Evolutionary conservation across 805 yeast genomes (phyloP), one percentile per base, ranked within the genome.

Genomic region (Wilhelminamyces savonicus): DNA sequence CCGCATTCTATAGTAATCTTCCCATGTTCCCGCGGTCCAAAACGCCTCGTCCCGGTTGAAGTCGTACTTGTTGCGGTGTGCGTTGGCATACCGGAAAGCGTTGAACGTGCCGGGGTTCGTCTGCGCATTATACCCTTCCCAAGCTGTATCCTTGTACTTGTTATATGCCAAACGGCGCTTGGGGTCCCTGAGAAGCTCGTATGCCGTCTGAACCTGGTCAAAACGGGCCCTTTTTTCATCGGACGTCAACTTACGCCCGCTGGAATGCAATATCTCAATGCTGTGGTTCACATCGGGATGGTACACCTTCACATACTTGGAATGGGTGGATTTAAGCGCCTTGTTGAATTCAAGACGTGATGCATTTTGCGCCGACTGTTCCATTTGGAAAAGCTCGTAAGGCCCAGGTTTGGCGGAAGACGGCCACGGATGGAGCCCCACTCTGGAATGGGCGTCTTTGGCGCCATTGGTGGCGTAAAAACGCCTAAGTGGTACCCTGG

Each of bases 231-330:
- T 39, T 35, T 66, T 69, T 32, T 41, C 49, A 10, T 50, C 56
- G 5, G 31, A 41, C 3, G 56, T 50, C 16, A 72, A 50, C 4
- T 38, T 35, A 10, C 41, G 26, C 4, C 69, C 64, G 13, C 45
- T 35, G 23, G 50, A 52, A 7, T 50, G 20, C 8, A 8, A 6
- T 0, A 54, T 40, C 0, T 38, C 48, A 8, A 46, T 32, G 20
- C 53, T 50, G 12, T 44, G 36, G 3, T 63, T 44, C 3, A 69
- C 50, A 48, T 87, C 97, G 0, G 97, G 96, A 50, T 87, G 96
- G 44, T 87, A 87, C 7, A 77, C 48, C 51, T 82, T 83, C 8
- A 87, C 87, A 27, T 44, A 58, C 28, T 54, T 54, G 28, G 48
- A 41, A 40, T 64, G 62, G 16, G 38, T 54, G 4, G 39, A 18